phyloP scores from a whole-genome alignment of 2,329 filamentous ascomycete species.

The Periconia digitata region DNA sequence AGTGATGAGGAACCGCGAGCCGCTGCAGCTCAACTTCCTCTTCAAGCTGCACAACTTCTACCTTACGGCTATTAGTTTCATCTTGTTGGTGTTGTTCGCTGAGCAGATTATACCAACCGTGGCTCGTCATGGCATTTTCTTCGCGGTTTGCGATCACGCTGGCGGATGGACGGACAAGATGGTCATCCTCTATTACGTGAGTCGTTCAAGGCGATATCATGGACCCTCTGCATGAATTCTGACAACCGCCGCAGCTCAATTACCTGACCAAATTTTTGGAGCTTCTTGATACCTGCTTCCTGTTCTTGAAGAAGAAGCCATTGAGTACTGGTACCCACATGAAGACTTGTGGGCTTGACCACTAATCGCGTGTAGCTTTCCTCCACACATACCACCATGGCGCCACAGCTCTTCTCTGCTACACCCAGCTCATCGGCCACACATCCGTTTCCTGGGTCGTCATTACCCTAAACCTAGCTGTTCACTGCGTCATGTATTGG shows the following conservation, averaged over 20 bases:
- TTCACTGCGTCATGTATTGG: conserved; percentile 99
- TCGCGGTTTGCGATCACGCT: conserved; percentile 76
- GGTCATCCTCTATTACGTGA: conserved; percentile 94
- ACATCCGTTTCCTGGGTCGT: conserved; percentile 94
- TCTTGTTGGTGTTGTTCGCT: conserved; percentile 79
- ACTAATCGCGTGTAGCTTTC: conserved; percentile 62
- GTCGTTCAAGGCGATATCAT: conserved; percentile 41
- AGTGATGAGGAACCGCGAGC: conserved; percentile 82
- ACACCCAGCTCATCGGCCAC: conserved; percentile 90
- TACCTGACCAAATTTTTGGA: conserved; percentile 98
- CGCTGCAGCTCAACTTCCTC: conserved; percentile 82
- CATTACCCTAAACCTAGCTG: conserved; percentile 87
- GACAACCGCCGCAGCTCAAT: conserved; percentile 68
- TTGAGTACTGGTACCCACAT: conserved; percentile 61
- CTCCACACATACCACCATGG: conserved; percentile 99
- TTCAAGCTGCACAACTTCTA: conserved; percentile 98
- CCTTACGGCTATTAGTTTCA: conserved; percentile 80
- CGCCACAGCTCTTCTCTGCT: conserved; percentile 94
- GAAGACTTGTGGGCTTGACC: not conserved
- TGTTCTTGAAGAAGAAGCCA: conserved; percentile 99
- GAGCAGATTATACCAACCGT: conserved; percentile 89
- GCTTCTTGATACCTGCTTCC: conserved; percentile 91
- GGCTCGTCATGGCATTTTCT: conserved; percentile 79
- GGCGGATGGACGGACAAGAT: conserved; percentile 94
- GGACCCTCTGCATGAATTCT: conserved; percentile 34